Base-by-base conservation (phyloP, 306 rosid species). In the Chamaecrista fasciculata region DNA sequence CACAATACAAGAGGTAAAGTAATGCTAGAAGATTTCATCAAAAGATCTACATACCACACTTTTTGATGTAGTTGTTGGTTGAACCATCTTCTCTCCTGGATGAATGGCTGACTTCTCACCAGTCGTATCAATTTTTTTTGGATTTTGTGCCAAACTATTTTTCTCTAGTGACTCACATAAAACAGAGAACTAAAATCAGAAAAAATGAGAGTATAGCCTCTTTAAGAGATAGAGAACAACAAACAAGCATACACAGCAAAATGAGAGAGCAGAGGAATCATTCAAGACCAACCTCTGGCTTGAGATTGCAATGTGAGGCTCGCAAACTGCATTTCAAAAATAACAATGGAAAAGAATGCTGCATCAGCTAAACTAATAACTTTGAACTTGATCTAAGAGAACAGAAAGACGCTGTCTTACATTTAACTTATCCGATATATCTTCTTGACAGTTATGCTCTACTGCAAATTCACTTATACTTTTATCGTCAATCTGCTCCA, bases 221-320 rank as follows among this genome's bases (percentile, higher is more conserved):
- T 40, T 36, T 29, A 36, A 25, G 20, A 56, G n/a, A 59, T 18
- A 48, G 26, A 26, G 36, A 77, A 77, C 43, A 57, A 23, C 50
- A 36, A 63, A 70, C 24, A 52, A 14, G 57, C 66, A 66, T 19
- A 29, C 21, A 61, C 56, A 37, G 47, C 25, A 71, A 69, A 57
- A 75, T 36, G 34, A 73, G 40, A 12, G 31, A 25, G 34, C 7
- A 39, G 34, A 77, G 65, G 79, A 67, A 42, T 40, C 25, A 36
- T 59, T 49, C 57, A 74, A 70, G 34, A 70, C 85, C 69, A 68
- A 89, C 98, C 95, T 87, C 40, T 44, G 31, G 71, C 59, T 31
- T 62, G 63, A 44, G 93, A 73, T 72, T 83, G 83, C 81, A 86
- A 58, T 1, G 82, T 69, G 81, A 87, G 67, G 70, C 83, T 85